Percentiles rank a stretch among this genome's conserved stretches.
Conservation (phyloP, 2,329 filamentous ascomycete species). For the Xylaria arbuscula region DNA sequence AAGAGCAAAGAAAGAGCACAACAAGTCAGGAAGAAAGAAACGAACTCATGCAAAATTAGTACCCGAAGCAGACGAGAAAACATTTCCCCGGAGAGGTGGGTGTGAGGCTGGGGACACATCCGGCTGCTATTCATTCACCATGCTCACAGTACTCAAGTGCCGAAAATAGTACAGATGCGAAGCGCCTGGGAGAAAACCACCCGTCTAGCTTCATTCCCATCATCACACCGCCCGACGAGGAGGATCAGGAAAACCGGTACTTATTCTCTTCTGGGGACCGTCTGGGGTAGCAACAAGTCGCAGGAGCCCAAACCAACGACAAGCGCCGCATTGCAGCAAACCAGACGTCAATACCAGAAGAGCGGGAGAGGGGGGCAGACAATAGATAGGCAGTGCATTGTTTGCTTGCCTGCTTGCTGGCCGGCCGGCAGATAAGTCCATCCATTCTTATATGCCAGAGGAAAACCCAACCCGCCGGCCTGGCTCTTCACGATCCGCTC, state of each 20-base stretch:
- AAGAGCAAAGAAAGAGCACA: not conserved
- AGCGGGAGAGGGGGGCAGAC: too few species aligned
- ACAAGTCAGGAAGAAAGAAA: not conserved
- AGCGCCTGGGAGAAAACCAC: not conserved
- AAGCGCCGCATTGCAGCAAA: not conserved
- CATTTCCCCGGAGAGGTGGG: not conserved
- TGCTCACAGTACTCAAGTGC: not conserved
- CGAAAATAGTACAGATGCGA: not conserved
- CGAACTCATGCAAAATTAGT: conserved; percentile 7
- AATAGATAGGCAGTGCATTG: conserved; percentile 1
- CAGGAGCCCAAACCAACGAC: not conserved
- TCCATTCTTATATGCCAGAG: not conserved
- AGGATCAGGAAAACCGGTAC: not conserved
- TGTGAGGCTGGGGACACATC: not conserved
- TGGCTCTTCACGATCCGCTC: not conserved
- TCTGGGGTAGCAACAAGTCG: not conserved
- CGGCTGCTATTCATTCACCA: not conserved
- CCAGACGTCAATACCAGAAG: not conserved
- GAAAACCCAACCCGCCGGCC: not conserved
- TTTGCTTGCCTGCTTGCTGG: conserved; percentile 8
- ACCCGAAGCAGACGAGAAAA: conserved; percentile 3
- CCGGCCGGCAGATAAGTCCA: too few species aligned
- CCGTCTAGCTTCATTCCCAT: not conserved
- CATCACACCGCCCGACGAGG: not conserved
- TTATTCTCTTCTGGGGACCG: not conserved